Evolutionary conservation across 208 protist genomes (phyloP).

Genomic region (Trypanosoma grayi): DNA sequence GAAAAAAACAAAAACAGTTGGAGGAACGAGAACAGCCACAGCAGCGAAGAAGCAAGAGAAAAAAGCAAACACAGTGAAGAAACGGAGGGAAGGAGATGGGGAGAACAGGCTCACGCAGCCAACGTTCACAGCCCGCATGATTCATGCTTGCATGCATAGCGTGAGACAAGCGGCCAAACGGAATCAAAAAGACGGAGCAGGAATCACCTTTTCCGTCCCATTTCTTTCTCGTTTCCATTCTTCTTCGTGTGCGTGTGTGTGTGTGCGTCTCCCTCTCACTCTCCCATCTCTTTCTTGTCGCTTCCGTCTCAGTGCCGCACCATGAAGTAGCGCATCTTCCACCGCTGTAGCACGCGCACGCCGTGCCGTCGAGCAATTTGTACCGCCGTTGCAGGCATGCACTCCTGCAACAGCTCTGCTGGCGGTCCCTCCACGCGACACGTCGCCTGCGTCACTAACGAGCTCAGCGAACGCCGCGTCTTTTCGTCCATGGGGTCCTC

Average conservation of each 20-base stretch:
- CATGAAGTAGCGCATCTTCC: constrained; percentile 23
- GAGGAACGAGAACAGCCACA: not conserved
- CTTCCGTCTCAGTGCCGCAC: not conserved
- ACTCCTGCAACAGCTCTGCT: not conserved
- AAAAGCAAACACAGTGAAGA: not conserved
- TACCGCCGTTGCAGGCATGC: not conserved
- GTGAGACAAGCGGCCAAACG: too few species aligned
- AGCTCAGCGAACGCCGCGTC: constrained; percentile 4
- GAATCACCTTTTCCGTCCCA: too few species aligned
- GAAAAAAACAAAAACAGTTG: not conserved
- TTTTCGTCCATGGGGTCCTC: constrained; percentile 3
- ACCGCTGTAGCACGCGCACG: constrained; percentile 14
- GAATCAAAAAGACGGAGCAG: too few species aligned
- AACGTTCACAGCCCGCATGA: too few species aligned
- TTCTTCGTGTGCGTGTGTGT: too few species aligned
- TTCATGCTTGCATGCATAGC: too few species aligned
- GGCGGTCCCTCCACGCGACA: constrained; percentile 7
- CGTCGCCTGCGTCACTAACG: not conserved
- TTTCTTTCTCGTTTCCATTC: too few species aligned
- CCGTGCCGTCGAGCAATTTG: constrained; percentile 3
- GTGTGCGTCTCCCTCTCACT: too few species aligned
- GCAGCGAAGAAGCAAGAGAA: not conserved
- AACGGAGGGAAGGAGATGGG: not conserved
- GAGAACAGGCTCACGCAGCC: too few species aligned
- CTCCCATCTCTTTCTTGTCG: too few species aligned